A percentile compares a stretch with the other conserved stretches of the same genome.
phyloP scores from a whole-genome alignment of 2,329 filamentous ascomycete genomes.

The Alternaria metachromatica region DNA sequence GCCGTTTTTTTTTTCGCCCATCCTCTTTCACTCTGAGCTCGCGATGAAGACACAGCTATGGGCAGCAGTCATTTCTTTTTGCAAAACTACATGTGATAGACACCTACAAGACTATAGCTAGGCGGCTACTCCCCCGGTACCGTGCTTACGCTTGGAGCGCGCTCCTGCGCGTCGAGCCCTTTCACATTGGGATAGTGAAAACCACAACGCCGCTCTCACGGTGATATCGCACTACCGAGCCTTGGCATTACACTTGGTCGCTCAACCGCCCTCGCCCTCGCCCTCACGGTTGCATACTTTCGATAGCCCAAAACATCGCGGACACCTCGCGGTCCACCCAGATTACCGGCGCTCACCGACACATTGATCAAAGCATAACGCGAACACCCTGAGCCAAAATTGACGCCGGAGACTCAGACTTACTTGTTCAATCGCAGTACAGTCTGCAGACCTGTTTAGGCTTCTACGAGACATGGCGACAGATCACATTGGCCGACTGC shows the following conservation, averaged over 20 bases:
- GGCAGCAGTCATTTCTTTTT: not conserved
- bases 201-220: not conserved
- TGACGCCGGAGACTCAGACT: accelerated
- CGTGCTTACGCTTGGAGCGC: not conserved
- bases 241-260: not conserved
- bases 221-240: not conserved
- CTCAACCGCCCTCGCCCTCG: not conserved
- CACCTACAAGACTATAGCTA: not conserved
- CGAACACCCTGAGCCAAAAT: not conserved
- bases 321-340: not conserved
- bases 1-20: not conserved
- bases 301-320: not conserved
- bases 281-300: not conserved
- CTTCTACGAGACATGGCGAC: not conserved
- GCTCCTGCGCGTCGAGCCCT: not conserved
- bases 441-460: not conserved
- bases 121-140: not conserved
- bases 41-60: not conserved
- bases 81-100: not conserved
- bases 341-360: not conserved
- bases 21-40: too few relatives aligned
- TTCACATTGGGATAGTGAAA: not conserved
- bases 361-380: not conserved
- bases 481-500: not conserved
- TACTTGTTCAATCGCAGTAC: accelerated